Evolutionary conservation across 2,329 filamentous ascomycete genomes (phyloP), one percentile per base, ranked within the genome.

Genomic region (Aspergillus pseudonomiae): DNA sequence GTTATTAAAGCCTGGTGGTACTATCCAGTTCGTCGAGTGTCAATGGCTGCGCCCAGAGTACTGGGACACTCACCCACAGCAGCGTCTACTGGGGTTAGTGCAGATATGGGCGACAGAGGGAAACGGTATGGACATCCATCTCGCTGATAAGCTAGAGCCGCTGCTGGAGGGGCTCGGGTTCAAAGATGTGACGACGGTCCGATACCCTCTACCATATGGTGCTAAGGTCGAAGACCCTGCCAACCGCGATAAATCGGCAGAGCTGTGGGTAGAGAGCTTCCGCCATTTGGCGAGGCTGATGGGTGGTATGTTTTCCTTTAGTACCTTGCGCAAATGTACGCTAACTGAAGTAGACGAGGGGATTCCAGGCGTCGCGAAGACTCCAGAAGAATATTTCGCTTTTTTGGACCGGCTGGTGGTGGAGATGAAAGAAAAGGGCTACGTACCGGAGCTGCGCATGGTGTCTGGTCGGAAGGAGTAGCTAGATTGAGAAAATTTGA

Each of bases 261-360:
- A 66, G 28, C 43, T 66, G 7, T 60, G 48, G 52, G 57, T 58
- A 3, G 57, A 65, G 14, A 59, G 41, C 14, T 66, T 63, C 43
- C 62, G 59, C 19, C 63, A 59, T 41, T 36, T 66, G 62, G 62
- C 59, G 11, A 60, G 60, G 19, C 64, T 61, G 57, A 64, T 66
- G 14, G 62, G 62, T n/a, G 61, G 61, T 63, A 62, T 30, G 34
- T 52, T 24, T 19, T 16, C 24, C 7, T 14, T 30, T 26, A 12
- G 11, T 30, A 10, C 0, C 14, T 28, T 50, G 16, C 14, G 19
- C 7, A 1, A n/a, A 50, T 28, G 6, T 11, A 50, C 6, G 46
- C 46, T 28, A 10, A 55, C 59, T 11, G 24, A 16, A 16, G 11
- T 41, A 64, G 61, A 59, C n/a, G 60, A 57, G 3, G 64, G 62